Percentiles rank a stretch among this genome's conserved stretches.
These are phyloP conservation scores for Schrenkiella parvula DNA, from an alignment of 345 rosid species.

Conservation along the genomic window DNA sequence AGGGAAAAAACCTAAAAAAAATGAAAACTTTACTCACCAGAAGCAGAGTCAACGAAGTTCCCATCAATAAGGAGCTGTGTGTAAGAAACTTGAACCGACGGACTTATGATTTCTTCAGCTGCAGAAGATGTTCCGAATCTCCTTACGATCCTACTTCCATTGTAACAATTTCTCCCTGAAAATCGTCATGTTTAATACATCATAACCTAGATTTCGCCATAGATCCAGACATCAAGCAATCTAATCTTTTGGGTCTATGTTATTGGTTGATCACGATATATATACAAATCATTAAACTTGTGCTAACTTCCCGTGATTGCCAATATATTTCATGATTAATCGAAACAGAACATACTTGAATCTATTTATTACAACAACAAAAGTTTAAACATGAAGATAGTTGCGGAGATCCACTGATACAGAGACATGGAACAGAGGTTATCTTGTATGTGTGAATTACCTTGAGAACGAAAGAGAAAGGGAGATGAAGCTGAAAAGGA, in stretches of 20 bases:
- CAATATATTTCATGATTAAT: background rate
- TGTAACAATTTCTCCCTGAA: constrained; percentile 41
- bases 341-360: background rate
- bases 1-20: background rate
- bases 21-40: constrained; percentile 50
- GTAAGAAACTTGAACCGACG: constrained; percentile 59
- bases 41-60: constrained; percentile 77
- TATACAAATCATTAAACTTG: background rate
- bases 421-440: background rate
- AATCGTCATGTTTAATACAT: background rate
- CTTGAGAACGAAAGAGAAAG: constrained; percentile 41
- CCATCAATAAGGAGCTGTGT: constrained; percentile 80
- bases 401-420: background rate
- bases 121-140: constrained; percentile 63
- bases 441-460: constrained; percentile 14
- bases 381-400: background rate
- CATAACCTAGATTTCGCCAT: background rate
- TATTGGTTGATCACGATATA: background rate
- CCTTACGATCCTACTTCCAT: constrained; percentile 32
- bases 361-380: background rate
- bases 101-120: constrained; percentile 62
- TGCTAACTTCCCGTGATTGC: background rate
- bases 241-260: background rate
- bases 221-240: constrained; percentile 1
- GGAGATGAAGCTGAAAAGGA: constrained; percentile 43